Evolutionary conservation across 345 rosid species (phyloP), one percentile per base, ranked within the genome.

Genomic region (Aquilaria malaccensis): DNA sequence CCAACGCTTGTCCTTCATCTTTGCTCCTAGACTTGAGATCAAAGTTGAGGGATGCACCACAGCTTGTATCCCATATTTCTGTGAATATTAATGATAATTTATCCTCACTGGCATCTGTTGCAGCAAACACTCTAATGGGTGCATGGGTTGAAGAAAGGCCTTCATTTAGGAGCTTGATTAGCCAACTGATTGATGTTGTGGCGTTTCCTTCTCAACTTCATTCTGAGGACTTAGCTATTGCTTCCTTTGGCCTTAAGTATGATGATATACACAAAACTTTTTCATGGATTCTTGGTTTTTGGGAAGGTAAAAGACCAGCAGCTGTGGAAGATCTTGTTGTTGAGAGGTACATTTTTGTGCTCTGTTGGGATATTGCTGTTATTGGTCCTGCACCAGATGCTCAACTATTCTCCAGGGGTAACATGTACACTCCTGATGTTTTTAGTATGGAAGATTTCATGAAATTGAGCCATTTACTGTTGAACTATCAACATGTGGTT

Each of bases 331-430:
- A 90, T 68, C 80, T 90, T 67, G 72, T 94, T 47, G 76, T 88
- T 70, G 99, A 94, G 81, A 85, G 99, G 77, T 94, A 94, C 72
- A 52, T 88, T 55, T 94, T 86, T 74, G 56, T 76, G 22, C 95
- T 94, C 71, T 86, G 95, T 75, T 83, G 85, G 78, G 99, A 94
- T 78, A 70, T 88, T 65, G 79, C 91, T 60, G 63, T 68, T 31
- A 63, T 70, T 67, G 68, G 73, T 50, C 63, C 67, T 45, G 51
- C 74, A 45, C 57, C 66, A 47, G 81, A 78, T 52, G 45, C 58
- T 71, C 83, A 66, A 62, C 70, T 78, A 66, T 72, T 77, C 46
- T 53, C 67, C 58, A 60, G 69, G 81, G 67, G 76, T 60, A 79
- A 72, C 61, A 58, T 73, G 52, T 74, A 72, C 62, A 54, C 72